phyloP scores from a whole-genome alignment of 2,329 filamentous ascomycete genomes.

The Corniculantispora saksenae region DNA sequence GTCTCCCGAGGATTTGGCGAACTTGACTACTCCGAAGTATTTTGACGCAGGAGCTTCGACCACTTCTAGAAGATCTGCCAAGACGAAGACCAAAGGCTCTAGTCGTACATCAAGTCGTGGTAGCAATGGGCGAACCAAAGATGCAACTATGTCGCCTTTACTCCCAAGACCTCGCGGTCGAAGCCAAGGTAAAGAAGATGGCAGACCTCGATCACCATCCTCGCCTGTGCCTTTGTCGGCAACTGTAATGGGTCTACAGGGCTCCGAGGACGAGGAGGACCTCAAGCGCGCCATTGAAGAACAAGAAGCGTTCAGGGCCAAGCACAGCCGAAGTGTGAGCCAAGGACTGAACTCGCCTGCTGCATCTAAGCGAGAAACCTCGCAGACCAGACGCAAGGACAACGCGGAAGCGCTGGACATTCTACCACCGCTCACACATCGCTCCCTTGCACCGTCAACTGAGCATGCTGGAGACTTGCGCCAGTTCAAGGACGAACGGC shows the following conservation, averaged over 20 bases:
- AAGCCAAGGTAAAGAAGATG: constrained; percentile 60
- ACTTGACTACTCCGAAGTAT: constrained; percentile 52
- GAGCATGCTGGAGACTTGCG: constrained; percentile 56
- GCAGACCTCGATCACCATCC: constrained; percentile 70
- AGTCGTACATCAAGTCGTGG: constrained; percentile 54
- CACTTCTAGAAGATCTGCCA: constrained; percentile 47
- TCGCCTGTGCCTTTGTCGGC: constrained; percentile 77
- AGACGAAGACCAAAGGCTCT: constrained; percentile 32
- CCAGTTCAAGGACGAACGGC: constrained; percentile 60
- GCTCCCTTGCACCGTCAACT: constrained; percentile 42
- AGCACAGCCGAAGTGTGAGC: constrained; percentile 55
- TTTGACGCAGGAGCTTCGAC: constrained; percentile 40
- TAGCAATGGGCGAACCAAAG: constrained; percentile 47
- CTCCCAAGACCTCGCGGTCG: constrained; percentile 60
- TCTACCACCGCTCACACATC: constrained; percentile 32
- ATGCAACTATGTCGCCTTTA: constrained; percentile 41
- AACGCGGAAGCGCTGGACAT: constrained; percentile 33
- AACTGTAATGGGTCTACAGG: constrained; percentile 36
- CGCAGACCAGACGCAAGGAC: constrained; percentile 41
- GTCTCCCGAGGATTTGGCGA: constrained; percentile 83
- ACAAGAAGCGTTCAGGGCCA: constrained; percentile 57
- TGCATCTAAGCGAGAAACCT: constrained; percentile 37
- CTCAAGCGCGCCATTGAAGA: constrained; percentile 54
- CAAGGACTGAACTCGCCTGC: constrained; percentile 41
- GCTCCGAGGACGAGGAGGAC: constrained; percentile 67